Conservation (phyloP, 1,139 yeast species). For the Kazachstania sp. region DNA sequence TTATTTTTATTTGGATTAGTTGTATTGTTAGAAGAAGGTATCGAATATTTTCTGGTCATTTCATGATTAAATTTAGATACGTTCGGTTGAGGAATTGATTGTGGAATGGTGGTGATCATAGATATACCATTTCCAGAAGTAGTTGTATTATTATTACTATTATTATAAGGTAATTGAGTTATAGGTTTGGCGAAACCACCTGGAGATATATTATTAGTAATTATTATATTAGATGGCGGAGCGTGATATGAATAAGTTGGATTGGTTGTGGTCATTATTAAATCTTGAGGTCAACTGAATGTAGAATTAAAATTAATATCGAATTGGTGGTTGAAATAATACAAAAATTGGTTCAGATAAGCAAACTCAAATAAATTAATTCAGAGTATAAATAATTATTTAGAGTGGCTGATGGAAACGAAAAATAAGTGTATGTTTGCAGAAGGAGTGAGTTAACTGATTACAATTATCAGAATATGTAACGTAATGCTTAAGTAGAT, state of each 20-base stretch:
- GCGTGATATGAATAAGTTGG: not conserved
- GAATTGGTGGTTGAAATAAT: no score
- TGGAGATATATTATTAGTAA: not conserved
- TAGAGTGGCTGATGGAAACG: no score
- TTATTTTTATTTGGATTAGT: not conserved
- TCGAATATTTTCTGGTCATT: not conserved
- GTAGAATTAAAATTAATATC: no score
- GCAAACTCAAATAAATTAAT: no score
- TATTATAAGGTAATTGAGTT: not conserved
- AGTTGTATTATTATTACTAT: not conserved
- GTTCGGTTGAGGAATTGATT: no score
- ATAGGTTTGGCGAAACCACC: not conserved
- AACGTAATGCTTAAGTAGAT: not conserved
- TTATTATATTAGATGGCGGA: not conserved
- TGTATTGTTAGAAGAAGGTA: not conserved
- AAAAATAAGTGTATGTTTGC: no score
- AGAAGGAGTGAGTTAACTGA: no score
- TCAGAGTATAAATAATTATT: no score
- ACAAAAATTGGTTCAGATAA: no score
- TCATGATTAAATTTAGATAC: not conserved
- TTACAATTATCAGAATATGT: no score
- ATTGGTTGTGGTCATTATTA: not conserved
- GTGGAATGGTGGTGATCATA: not conserved
- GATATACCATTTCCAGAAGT: not conserved
- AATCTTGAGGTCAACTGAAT: not conserved